Percentiles rank a stretch among this genome's conserved stretches.
Conservation (phyloP, 2,329 filamentous ascomycete species). For the Emericellopsis cladophorae region DNA sequence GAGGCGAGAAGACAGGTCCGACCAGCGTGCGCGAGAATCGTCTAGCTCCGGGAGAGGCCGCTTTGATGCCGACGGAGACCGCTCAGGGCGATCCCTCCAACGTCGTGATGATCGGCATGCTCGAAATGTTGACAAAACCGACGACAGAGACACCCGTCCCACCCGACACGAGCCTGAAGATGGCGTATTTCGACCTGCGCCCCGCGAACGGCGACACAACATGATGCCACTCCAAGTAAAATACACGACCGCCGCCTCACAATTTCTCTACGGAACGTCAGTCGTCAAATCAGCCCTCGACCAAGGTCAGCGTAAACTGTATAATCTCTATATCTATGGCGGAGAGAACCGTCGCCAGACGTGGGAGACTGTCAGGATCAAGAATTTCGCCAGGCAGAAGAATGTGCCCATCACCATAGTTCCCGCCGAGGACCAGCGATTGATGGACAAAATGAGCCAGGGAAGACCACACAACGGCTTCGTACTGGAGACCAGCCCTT, state of each 20-base stretch:
- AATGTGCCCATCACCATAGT: constrained; percentile 47
- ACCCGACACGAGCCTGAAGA: too few species aligned
- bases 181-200: neutral
- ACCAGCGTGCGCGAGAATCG: neutral
- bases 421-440: constrained; percentile 44
- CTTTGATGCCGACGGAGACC: neutral
- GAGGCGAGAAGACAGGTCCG: neutral
- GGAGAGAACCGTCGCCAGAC: constrained; percentile 39
- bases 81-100: too few species aligned
- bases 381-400: constrained; percentile 30
- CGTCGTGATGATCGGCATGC: too few species aligned
- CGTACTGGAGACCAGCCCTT: constrained; percentile 73
- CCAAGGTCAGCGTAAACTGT: constrained; percentile 54
- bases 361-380: constrained; percentile 29
- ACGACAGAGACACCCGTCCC: neutral
- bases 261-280: constrained; percentile 80
- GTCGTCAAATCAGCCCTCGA: constrained; percentile 70
- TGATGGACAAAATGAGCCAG: constrained; percentile 74
- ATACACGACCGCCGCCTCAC: constrained; percentile 74
- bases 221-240: constrained; percentile 24
- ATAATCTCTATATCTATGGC: constrained; percentile 70
- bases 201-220: constrained; percentile 12
- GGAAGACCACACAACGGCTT: constrained; percentile 83
- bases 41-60: neutral
- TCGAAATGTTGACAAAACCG: neutral